phyloP scores from a whole-genome alignment of 2,329 filamentous ascomycete species.

The Cercospora brassicicola region DNA sequence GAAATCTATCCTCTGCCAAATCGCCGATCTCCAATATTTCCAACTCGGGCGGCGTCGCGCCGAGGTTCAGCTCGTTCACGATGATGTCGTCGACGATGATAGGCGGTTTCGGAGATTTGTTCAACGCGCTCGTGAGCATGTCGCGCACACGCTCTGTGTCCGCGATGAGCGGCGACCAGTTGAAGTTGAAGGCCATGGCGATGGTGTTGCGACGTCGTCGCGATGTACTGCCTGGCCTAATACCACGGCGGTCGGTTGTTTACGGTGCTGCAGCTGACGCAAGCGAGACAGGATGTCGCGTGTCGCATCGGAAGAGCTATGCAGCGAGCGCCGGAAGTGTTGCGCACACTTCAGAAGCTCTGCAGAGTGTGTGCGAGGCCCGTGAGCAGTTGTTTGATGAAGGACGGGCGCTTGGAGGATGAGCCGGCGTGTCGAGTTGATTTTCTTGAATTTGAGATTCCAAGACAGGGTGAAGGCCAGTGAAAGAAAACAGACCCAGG shows the following conservation, averaged over 20 bases:
- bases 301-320: conserved; percentile 8
- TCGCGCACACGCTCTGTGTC: conserved; percentile 90
- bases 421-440: conserved; percentile 1
- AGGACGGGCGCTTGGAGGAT: neutral
- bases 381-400: neutral
- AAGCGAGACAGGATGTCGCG: conserved; percentile 7
- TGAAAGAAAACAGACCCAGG: neutral
- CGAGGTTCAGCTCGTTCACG: conserved; percentile 95
- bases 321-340: conserved; percentile 5
- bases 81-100: conserved; percentile 99
- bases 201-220: neutral
- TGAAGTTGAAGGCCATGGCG: conserved; percentile 99
- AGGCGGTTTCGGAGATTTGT: conserved; percentile 95
- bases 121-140: conserved; percentile 89
- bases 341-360: conserved; percentile 5
- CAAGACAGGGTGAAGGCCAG: neutral
- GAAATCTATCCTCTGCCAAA: conserved; percentile 91
- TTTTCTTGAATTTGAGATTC: neutral
- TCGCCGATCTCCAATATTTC: conserved; percentile 98
- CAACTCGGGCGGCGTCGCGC: conserved; percentile 87
- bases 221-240: neutral
- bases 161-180: conserved; percentile 98
- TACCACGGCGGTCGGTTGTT: neutral
- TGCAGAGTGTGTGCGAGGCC: neutral
- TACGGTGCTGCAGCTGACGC: conserved; percentile 6